Percentiles rank a stretch among this genome's conserved stretches.
Conservation (phyloP, 257 asterid genomes). For the Solanum verrucosum region DNA sequence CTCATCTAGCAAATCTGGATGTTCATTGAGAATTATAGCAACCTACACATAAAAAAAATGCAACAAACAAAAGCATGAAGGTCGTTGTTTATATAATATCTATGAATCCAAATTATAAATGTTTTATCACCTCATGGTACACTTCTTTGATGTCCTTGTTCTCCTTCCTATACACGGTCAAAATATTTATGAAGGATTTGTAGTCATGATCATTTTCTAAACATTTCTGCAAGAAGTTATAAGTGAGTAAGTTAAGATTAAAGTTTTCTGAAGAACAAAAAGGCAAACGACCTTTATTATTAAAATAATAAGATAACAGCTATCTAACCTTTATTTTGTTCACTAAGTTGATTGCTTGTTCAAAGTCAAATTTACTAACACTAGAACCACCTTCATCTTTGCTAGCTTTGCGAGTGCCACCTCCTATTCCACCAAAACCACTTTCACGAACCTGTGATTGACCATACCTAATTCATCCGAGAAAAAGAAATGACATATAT, state of each 20-base stretch:
- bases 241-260: neutral
- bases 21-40: conserved; percentile 64
- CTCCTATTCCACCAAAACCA: neutral
- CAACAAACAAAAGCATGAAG: neutral
- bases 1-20: conserved; percentile 88
- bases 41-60: conserved; percentile 36
- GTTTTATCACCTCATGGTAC: conserved; percentile 63
- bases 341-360: conserved; percentile 80
- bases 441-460: neutral
- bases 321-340: conserved; percentile 76
- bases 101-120: neutral
- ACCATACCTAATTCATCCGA: neutral
- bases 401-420: neutral
- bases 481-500: neutral
- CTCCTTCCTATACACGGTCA: conserved; percentile 81
- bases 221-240: conserved; percentile 53
- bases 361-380: conserved; percentile 41
- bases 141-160: conserved; percentile 79
- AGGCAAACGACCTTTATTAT: neutral
- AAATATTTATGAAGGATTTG: conserved; percentile 84
- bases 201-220: conserved; percentile 73
- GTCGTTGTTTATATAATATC: neutral
- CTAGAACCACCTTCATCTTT: neutral
- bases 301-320: neutral
- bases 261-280: neutral